These are phyloP conservation scores for Vaccinium corymbosum DNA, from an alignment of 148 eudicot genomes.

Conservation along the genomic window DNA sequence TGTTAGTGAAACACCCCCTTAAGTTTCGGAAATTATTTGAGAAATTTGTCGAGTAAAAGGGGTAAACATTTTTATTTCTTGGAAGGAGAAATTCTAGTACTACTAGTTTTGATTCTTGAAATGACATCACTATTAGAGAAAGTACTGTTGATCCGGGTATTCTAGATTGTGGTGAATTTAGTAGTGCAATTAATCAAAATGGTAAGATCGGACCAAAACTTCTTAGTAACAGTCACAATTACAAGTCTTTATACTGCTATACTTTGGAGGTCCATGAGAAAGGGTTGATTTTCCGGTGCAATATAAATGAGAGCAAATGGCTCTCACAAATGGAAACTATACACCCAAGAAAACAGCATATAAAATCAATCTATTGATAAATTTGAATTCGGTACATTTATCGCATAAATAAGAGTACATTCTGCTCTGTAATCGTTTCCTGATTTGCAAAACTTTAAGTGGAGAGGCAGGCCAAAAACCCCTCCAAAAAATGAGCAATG, in stretches of 20 bases:
- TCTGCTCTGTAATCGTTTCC: not conserved
- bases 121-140: too few species aligned
- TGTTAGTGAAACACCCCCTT: too few species aligned
- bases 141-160: too few species aligned
- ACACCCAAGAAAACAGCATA: not conserved
- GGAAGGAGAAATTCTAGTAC: too few species aligned
- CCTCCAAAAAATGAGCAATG: not conserved
- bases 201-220: not conserved
- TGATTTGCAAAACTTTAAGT: not conserved
- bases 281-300: not conserved
- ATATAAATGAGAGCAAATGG: not conserved
- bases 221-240: not conserved
- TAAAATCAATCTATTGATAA: not conserved
- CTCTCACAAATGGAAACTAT: not conserved
- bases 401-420: not conserved
- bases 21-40: too few species aligned
- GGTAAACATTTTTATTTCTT: too few species aligned
- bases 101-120: too few species aligned
- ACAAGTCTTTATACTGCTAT: not conserved
- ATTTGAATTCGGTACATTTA: not conserved
- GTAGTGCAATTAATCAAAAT: too few species aligned
- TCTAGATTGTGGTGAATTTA: too few species aligned
- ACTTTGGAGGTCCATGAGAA: not conserved
- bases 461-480: not conserved
- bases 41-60: too few species aligned